phyloP scores from a whole-genome alignment of 73 alveolate species.

The Paramecium octaurelia region DNA sequence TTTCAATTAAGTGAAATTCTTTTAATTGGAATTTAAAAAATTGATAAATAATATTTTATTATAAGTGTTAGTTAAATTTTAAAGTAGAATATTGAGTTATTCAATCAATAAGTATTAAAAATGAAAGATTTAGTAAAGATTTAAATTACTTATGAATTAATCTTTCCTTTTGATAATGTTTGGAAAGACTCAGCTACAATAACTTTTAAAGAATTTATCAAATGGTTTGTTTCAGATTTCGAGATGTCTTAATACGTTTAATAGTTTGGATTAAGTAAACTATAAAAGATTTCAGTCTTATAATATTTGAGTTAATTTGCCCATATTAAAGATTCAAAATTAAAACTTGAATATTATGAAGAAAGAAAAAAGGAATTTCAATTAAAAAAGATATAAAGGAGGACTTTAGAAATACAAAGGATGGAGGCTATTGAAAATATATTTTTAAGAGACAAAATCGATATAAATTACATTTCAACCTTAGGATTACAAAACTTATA shows the following conservation, averaged over 20 bases:
- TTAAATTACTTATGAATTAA: background rate
- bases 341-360: constrained; percentile 17
- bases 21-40: background rate
- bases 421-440: background rate
- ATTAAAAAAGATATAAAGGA: background rate
- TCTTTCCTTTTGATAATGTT: background rate
- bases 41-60: background rate
- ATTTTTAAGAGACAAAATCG: background rate
- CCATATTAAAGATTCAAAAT: background rate
- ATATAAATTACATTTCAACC: background rate
- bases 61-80: background rate
- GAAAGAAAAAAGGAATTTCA: background rate
- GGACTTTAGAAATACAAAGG: background rate
- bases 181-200: background rate
- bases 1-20: background rate
- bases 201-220: constrained; percentile 27
- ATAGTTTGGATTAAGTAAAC: background rate
- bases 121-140: background rate
- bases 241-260: background rate
- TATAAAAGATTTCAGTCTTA: background rate
- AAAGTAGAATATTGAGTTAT: background rate
- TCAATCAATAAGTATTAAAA: background rate
- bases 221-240: constrained; percentile 36
- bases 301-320: background rate
- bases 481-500: background rate